Evolutionary conservation across 768 basidiomycete species (phyloP).

Genomic region (Macrocybe gigantea): DNA sequence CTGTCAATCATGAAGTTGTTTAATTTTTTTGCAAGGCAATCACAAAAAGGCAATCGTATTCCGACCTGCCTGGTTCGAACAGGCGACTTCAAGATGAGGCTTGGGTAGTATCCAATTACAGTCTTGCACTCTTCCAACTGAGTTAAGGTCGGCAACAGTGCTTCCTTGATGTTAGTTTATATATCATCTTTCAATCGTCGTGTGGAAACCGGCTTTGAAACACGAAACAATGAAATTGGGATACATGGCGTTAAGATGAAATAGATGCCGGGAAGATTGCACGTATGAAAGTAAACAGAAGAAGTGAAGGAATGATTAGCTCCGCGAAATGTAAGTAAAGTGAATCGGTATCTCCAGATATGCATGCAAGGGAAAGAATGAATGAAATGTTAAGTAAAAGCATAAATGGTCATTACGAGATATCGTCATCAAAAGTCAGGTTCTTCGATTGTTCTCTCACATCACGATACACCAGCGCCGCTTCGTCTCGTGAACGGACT

Average conservation of each 20-base stretch:
- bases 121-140: slow-evolving; percentile 43
- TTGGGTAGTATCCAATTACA: slow-evolving; percentile 24
- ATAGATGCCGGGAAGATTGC: too few species aligned
- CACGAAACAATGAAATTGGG: too few species aligned
- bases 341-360: too few species aligned
- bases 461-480: slow-evolving; percentile 35
- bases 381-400: neutral
- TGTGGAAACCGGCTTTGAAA: too few species aligned
- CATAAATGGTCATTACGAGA: neutral
- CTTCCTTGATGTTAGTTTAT: too few species aligned
- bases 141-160: slow-evolving; percentile 33
- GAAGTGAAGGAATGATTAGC: too few species aligned
- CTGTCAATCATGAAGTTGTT: too few species aligned
- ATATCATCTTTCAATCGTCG: too few species aligned
- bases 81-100: slow-evolving; percentile 48
- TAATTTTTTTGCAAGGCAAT: too few species aligned
- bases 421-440: slow-evolving; percentile 1
- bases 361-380: neutral
- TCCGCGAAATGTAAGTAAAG: too few species aligned
- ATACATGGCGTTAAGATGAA: too few species aligned
- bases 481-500: slow-evolving; percentile 19
- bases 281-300: too few species aligned
- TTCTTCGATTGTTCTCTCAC: slow-evolving; percentile 15
- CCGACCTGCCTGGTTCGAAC: slow-evolving; percentile 60
- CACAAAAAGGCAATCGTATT: slow-evolving; percentile 7